Base-by-base conservation (phyloP, 139 green algal genomes). In the Monoraphidium neglectum region DNA sequence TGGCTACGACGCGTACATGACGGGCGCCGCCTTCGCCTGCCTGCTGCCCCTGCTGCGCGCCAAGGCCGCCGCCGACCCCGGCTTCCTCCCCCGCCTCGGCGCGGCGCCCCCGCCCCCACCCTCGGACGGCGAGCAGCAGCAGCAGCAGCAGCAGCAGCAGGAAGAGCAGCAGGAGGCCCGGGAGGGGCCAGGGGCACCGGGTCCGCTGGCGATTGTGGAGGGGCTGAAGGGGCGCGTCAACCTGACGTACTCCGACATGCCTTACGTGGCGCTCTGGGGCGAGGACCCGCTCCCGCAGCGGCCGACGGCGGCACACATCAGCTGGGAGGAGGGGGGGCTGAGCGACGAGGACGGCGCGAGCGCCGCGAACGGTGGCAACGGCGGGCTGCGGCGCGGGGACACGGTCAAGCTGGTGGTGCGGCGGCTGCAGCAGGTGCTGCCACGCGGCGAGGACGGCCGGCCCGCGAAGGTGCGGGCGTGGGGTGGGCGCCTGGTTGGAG, bases 1-100 rank as follows among this genome's bases (percentile, higher is more conserved):
- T 10, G 76, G 82, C 26, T 71, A 75, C 24, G 64, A 95, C 60
- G 90, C 91, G 0, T 94, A 85, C 80, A 95, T 95, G 91, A 95
- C 91, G 1, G 91, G 86, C 2, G 65, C 77, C 4, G 79, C 78
- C 1, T 88, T 85, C 63, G 81, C 81, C 30, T 43, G 21, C 30
- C 46, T 86, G 38, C 64, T 82, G 69, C 76, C 61, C 26, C 59
- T 82, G 40, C 53, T 69, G 4, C 54, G n/a, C 35, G 67, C 40
- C 16, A 77, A 77, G 76, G 24, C 73, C 4, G 61, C 76, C 30
- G 47, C 62, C 23, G 73, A 70, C 24, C 62, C 73, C 12, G 18
- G 10, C 32, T 46, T 33, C 30, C 38, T 37, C 10, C 54, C 72
- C 16, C 57, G 66, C 16, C 57, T 46, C 24, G 56, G 46, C 18